Evolutionary conservation across 371 early-diverging fungal species (phyloP), one percentile per base, ranked within the genome.

Genomic region (Mortierella sp.): DNA sequence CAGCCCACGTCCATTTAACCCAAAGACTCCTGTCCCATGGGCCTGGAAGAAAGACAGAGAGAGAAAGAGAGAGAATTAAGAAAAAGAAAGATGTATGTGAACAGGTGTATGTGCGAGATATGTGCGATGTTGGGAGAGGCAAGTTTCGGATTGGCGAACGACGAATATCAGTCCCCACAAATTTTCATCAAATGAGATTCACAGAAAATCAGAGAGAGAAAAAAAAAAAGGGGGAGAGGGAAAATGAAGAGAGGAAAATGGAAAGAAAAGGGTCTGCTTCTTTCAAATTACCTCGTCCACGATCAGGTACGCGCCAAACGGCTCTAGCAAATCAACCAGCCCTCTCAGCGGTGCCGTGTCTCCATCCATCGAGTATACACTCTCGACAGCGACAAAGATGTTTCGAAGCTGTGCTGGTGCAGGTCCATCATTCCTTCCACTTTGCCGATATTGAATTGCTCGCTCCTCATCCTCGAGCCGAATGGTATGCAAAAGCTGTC

Each of bases 331-430:
- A 43, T 80, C 80, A 1, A 90, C 87, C 11, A 95, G 86, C 50
- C 90, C 90, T 21, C 28, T 63, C 47, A 95, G 70, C 1, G 92
- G 93, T n/a, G 92, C 91, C 25, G 86, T 70, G 71, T 92, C 92
- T 1, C 95, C 95, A 82, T 95, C 95, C 95, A 95, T 95, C 0
- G 92, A 92, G 74, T 95, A 95, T 9, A 94, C 86, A 7, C 90
- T 80, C 83, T 94, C 94, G 9, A 94, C 89, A 0, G 91, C 91
- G 9, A 95, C 83, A 84, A 93, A 87, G 15, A 92, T 84, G 25
- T 90, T 89, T 26, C 84, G 79, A 3, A 53, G 37, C 48, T 55
- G 53, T 14, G 50, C 16, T 50, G 50, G 21, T 50, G n/a, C 50
- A 3, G 50, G 21, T 50, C 50, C 50, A 16, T 50, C 4, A 3